phyloP scores from a whole-genome alignment of 2,329 filamentous ascomycete species.

The Colletotrichum tropicale region DNA sequence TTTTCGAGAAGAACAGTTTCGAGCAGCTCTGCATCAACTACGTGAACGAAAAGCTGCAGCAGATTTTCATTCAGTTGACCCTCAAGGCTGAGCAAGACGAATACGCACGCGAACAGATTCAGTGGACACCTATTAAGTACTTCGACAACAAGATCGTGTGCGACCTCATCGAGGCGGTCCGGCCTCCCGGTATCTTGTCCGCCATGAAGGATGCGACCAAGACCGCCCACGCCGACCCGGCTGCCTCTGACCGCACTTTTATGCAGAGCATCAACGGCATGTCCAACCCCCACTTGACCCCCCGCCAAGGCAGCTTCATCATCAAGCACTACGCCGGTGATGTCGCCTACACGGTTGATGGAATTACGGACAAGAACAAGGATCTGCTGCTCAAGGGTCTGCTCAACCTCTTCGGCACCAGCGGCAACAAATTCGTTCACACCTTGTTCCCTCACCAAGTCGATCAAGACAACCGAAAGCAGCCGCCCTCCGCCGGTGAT shows the following conservation, averaged over 20 bases:
- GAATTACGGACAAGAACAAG: conserved; percentile 99
- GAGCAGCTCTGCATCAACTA: conserved; percentile 99
- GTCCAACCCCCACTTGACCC: conserved; percentile 88
- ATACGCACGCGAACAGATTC: conserved; percentile 93
- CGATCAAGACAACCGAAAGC: conserved; percentile 92
- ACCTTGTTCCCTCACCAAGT: conserved; percentile 90
- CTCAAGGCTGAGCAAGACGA: conserved; percentile 97
- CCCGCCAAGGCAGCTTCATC: conserved; percentile 93
- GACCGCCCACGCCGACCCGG: conserved; percentile 95
- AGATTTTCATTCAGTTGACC: conserved; percentile 98
- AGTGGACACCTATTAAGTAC: conserved; percentile 99
- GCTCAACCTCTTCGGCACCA: conserved; percentile 83
- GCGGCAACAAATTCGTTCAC: conserved; percentile 85
- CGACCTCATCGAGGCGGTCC: conserved; percentile 90
- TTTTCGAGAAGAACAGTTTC: conserved; percentile 99
- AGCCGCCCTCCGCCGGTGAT: conserved; percentile 93
- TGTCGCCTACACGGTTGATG: conserved; percentile 90
- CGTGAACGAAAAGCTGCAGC: conserved; percentile 98
- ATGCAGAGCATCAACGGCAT: conserved; percentile 92
- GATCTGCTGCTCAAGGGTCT: conserved; percentile 95
- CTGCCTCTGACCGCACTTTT: conserved; percentile 93
- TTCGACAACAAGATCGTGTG: conserved; percentile 99
- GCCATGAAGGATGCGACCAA: conserved; percentile 97
- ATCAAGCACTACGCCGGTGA: conserved; percentile 99
- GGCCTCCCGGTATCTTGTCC: conserved; percentile 91